These are phyloP conservation scores for Tylopilus rubrobrunneus DNA, from an alignment of 768 basidiomycete genomes.

Conservation along the genomic window DNA sequence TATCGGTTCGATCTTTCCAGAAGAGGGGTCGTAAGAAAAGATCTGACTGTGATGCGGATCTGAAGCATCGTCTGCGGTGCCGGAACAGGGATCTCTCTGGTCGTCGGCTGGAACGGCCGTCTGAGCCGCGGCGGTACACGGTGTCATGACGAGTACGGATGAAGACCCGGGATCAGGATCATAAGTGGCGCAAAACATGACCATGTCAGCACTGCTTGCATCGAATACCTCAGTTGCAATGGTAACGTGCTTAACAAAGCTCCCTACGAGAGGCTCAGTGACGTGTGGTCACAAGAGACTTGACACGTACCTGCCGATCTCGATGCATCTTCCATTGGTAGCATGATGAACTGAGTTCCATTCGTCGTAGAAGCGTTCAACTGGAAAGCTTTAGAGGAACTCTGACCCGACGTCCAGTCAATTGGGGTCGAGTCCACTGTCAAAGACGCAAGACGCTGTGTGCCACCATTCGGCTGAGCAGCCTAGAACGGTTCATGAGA, in stretches of 20 bases:
- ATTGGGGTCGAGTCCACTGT: constrained; percentile 15
- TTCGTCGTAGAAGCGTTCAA: constrained; percentile 50
- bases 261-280: constrained; percentile 11
- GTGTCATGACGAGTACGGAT: constrained; percentile 47
- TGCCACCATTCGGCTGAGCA: not conserved
- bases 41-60: constrained; percentile 45
- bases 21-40: constrained; percentile 51
- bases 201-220: constrained; percentile 31
- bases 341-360: constrained; percentile 42
- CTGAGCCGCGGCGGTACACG: constrained; percentile 39
- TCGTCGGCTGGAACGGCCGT: not conserved
- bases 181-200: constrained; percentile 58
- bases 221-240: constrained; percentile 45
- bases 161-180: constrained; percentile 47
- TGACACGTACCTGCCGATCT: constrained; percentile 11
- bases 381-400: constrained; percentile 31
- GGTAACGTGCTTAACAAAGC: constrained; percentile 32
- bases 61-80: constrained; percentile 1
- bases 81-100: constrained; percentile 8
- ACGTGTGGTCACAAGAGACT: not conserved
- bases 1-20: constrained; percentile 52
- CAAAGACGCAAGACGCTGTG: constrained; percentile 22
- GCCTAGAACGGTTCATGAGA: not conserved
- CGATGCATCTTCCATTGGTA: constrained; percentile 18
- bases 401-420: constrained; percentile 30